phyloP scores from a whole-genome alignment of 352 stramenopile species.

The Globisporangium cylindrosporum region DNA sequence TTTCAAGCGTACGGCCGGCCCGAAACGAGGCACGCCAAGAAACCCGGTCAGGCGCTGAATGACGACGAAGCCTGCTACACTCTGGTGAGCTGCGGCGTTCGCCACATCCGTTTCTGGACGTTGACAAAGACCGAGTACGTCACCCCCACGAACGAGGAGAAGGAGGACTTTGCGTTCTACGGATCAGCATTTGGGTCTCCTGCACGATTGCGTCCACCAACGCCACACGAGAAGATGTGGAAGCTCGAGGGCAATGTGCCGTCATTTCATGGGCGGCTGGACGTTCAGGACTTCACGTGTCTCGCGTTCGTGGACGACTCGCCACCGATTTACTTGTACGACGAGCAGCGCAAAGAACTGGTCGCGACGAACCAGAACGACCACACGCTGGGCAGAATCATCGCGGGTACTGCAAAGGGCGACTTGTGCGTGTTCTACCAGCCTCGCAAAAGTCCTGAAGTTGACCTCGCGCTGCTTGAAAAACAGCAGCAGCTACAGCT shows the following conservation, averaged over 20 bases:
- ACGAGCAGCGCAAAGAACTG: conserved; percentile 45
- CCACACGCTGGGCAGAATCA: conserved; percentile 53
- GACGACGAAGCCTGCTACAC: conserved; percentile 74
- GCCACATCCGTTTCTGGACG: conserved; percentile 77
- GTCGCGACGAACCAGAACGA: conserved; percentile 40
- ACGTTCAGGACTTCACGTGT: conserved; percentile 71
- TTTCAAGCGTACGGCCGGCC: conserved; percentile 64
- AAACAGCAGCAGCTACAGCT: conserved; percentile 12
- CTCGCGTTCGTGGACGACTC: conserved; percentile 72
- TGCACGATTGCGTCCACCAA: conserved; percentile 39
- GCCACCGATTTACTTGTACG: conserved; percentile 53
- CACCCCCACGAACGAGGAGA: conserved; percentile 36
- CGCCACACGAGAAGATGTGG: conserved; percentile 63
- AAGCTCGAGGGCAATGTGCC: conserved; percentile 73
- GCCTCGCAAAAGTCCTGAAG: conserved; percentile 34
- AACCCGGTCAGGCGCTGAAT: conserved; percentile 57
- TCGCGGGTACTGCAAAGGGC: conserved; percentile 61
- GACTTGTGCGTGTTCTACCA: conserved; percentile 73
- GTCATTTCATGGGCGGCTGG: conserved; percentile 60
- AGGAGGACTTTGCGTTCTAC: conserved; percentile 56
- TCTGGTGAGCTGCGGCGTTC: conserved; percentile 64
- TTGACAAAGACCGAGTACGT: conserved; percentile 56
- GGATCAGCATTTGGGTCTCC: conserved; percentile 60
- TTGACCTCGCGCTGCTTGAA: conserved; percentile 25
- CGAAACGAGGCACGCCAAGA: conserved; percentile 44